Conservation (phyloP, 1,284 basidiomycete species). For the Moesziomyces antarcticus region DNA sequence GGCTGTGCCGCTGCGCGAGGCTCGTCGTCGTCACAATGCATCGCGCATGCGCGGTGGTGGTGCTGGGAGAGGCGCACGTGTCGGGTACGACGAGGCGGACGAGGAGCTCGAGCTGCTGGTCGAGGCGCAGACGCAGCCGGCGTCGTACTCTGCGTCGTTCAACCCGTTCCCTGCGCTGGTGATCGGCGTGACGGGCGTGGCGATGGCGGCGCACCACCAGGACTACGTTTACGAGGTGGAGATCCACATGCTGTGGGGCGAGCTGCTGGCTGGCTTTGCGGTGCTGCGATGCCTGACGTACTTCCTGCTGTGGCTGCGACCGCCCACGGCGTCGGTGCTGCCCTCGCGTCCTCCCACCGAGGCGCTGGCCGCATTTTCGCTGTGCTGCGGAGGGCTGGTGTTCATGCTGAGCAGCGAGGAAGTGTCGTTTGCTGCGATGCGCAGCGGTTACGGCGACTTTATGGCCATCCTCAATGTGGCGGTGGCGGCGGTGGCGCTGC, state of each 20-base stretch:
- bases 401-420: constrained; percentile 95
- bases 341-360: constrained; percentile 96
- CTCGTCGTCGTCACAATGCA: constrained; percentile 9
- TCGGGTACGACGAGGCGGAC: constrained; percentile 1
- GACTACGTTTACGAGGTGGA: constrained; percentile 83
- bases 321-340: constrained; percentile 72
- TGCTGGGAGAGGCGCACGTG: not conserved
- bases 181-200: constrained; percentile 90
- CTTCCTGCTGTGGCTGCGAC: constrained; percentile 88
- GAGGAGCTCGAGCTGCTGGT: constrained; percentile 36
- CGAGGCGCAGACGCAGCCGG: constrained; percentile 50
- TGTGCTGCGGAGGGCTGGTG: constrained; percentile 85
- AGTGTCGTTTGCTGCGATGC: constrained; percentile 89
- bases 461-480: constrained; percentile 67
- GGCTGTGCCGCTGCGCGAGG: constrained; percentile 24
- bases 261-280: constrained; percentile 84
- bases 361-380: constrained; percentile 85
- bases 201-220: constrained; percentile 95
- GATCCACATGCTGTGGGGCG: constrained; percentile 91
- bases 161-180: constrained; percentile 85
- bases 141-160: constrained; percentile 79
- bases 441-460: constrained; percentile 84
- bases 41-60: not conserved
- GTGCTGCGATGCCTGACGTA: constrained; percentile 86
- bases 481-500: constrained; percentile 56